Base-by-base conservation (phyloP, 2,329 filamentous ascomycete genomes). In the Aspergillus candidus region DNA sequence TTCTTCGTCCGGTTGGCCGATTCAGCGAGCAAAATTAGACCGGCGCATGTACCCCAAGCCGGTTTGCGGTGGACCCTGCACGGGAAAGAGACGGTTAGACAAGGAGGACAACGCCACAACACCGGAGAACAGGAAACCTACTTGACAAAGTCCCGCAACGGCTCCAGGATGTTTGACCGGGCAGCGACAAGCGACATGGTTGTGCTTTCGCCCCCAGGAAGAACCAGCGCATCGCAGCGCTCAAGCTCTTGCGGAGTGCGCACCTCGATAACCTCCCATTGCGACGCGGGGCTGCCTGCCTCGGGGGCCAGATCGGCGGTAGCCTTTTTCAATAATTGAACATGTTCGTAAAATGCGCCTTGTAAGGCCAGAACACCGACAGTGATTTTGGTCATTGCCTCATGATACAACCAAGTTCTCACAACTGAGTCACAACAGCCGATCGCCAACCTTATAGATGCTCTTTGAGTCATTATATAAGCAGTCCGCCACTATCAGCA, bases 41-140 rank as follows among this genome's bases (percentile, higher is more conserved):
- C 93, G 11, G 93, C 93, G 65, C 93, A 98, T 14, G 93, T 97
- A 44, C 93, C 93, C 91, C 91, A 98, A 17, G 86, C 87, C 10
- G 90, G 90, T 56, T 86, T 89, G 54, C 84, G 80, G 41, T 80
- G 72, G 33, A 86, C 72, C 60, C 87, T 91, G 52, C 33, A 49
- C 17, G 32, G 36, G 27, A 10, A 30, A 41, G 35, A 44, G 53
- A 47, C 50, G 52, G 49, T 48, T 18, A 46, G 44, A 44, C 51
- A 44, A 56, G 44, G 44, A 48, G 18, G 35, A 22, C 40, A 46
- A 33, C 36, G 11, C 2, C 12, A 37, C 13, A 31, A 30, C 22
- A 15, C 27, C 13, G 12, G 17, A n/a, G 31, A 35, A 22, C 11
- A 11, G 11, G 4, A 18, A 8, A 72, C 79, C 62, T 70, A 91